Evolutionary conservation across 2,329 filamentous ascomycete species (phyloP).

Genomic region (Hymenoscyphus linearis): DNA sequence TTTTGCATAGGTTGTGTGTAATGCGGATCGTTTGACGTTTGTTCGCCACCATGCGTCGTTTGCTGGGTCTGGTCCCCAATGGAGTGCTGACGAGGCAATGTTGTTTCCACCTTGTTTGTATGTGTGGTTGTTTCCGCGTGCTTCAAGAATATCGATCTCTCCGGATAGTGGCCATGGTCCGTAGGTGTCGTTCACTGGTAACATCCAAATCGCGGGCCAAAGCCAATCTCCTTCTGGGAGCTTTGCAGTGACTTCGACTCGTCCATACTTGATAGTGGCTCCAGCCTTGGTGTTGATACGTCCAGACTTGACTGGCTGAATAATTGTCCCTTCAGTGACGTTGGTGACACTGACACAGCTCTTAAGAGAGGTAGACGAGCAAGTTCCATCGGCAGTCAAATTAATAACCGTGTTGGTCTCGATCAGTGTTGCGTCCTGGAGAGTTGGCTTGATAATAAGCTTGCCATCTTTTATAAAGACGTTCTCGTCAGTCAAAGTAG

Average conservation of each 20-base stretch:
- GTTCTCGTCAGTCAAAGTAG: conserved; percentile 67
- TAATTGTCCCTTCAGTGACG: conserved; percentile 68
- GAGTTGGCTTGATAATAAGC: conserved; percentile 71
- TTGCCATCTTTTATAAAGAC: conserved; percentile 65
- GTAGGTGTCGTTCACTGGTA: conserved; percentile 68
- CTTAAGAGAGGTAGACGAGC: conserved; percentile 54
- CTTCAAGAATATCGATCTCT: conserved; percentile 79
- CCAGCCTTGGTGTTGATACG: conserved; percentile 71
- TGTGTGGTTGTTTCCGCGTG: conserved; percentile 75
- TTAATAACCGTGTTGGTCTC: conserved; percentile 63
- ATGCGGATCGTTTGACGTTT: conserved; percentile 68
- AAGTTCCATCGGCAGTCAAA: conserved; percentile 59
- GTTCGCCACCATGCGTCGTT: conserved; percentile 82
- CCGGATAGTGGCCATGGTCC: conserved; percentile 74
- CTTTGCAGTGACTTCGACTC: conserved; percentile 73
- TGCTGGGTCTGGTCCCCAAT: conserved; percentile 70
- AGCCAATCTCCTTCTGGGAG: conserved; percentile 78
- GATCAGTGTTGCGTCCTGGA: conserved; percentile 64
- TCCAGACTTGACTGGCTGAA: conserved; percentile 72
- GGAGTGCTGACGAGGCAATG: conserved; percentile 70
- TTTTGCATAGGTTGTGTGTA: conserved; percentile 67
- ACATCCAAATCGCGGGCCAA: conserved; percentile 90
- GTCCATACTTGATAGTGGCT: conserved; percentile 71
- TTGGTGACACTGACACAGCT: conserved; percentile 71
- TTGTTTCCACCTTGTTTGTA: conserved; percentile 76